Evolutionary conservation across 345 rosid species (phyloP), one percentile per base, ranked within the genome.

Genomic region (Punica granatum): DNA sequence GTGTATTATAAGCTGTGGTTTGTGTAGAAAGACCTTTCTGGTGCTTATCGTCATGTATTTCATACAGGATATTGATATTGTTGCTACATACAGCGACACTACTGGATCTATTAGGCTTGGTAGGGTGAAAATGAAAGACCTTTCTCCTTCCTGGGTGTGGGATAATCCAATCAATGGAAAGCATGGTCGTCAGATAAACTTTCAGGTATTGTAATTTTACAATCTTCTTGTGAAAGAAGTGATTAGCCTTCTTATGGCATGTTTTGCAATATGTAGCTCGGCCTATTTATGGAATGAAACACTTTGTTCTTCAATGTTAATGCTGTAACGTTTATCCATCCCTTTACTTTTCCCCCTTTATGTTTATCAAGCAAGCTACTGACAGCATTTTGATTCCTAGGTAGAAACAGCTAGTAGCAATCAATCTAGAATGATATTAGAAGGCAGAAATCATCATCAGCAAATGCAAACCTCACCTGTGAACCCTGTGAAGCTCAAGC

Each of bases 121-220:
- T 73, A 83, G 76, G 67, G 85, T 90, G 68, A 92, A 90, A 81
- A 84, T 92, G 92, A 90, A 85, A 77, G 82, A 86, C 74, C 89
- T 90, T 54, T 95, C 99, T 67, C 68, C 89, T 68, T 95, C 99
- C 25, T 95, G 99, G 99, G 78, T 89, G 65, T 78, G 89, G 83
- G 86, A 86, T 64, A 87, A 83, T 75, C 96, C 88, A 66, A 60
- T 28, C 30, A 63, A 77, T 75, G 81, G 81, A 59, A 72, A 63
- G 42, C 74, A 32, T 70, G 79, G 67, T 72, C 82, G 65, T 63
- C 77, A 30, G 54, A 79, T 76, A 69, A 76, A 67, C 72, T 72
- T 81, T 44, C 82, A 76, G 96, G 94, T 90, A 84, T 25, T 39
- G 18, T 44, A 44, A 53, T 30, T 35, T 25, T 62, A 70, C 56